Percentiles rank a stretch among this genome's conserved stretches.
Evolutionary conservation across 768 basidiomycete genomes (phyloP).

Genomic region (Hericium alpestre): DNA sequence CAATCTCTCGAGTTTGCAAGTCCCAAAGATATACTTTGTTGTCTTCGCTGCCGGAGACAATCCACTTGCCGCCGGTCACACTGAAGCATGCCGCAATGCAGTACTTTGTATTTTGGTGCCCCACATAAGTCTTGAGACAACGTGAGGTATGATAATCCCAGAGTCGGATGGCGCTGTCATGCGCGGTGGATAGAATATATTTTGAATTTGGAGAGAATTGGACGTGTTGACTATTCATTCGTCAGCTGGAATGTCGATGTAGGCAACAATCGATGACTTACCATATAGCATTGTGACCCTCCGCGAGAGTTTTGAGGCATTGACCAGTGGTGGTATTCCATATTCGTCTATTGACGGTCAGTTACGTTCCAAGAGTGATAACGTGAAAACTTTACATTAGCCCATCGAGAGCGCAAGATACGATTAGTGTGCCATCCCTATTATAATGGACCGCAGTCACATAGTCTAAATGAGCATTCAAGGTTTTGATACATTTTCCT

Average conservation of each 20-base stretch:
- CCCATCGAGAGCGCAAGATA: constrained; percentile 87
- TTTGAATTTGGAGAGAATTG: constrained; percentile 94
- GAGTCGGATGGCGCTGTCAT: constrained; percentile 85
- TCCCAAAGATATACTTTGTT: constrained; percentile 88
- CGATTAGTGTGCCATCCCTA: constrained; percentile 80
- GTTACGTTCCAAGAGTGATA: background rate
- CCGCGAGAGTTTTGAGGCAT: constrained; percentile 91
- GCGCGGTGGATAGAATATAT: constrained; percentile 87
- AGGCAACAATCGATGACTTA: constrained; percentile 22
- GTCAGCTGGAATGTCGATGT: background rate
- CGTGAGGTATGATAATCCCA: constrained; percentile 93
- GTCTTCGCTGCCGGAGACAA: constrained; percentile 87
- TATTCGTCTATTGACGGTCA: constrained; percentile 55
- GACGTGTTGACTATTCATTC: constrained; percentile 63
- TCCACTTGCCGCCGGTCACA: constrained; percentile 81
- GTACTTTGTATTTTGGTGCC: constrained; percentile 75
- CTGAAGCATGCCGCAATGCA: constrained; percentile 80
- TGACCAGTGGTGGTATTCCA: constrained; percentile 92
- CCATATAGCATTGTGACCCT: constrained; percentile 81
- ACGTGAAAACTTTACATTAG: constrained; percentile 58
- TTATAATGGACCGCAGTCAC: constrained; percentile 95
- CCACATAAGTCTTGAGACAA: constrained; percentile 82
- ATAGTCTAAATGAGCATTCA: constrained; percentile 91
- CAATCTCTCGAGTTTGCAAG: constrained; percentile 74
- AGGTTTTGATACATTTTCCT: constrained; percentile 78